Evolutionary conservation across 345 rosid genomes (phyloP), one percentile per base, ranked within the genome.

Genomic region (Odontarrhena argentea): DNA sequence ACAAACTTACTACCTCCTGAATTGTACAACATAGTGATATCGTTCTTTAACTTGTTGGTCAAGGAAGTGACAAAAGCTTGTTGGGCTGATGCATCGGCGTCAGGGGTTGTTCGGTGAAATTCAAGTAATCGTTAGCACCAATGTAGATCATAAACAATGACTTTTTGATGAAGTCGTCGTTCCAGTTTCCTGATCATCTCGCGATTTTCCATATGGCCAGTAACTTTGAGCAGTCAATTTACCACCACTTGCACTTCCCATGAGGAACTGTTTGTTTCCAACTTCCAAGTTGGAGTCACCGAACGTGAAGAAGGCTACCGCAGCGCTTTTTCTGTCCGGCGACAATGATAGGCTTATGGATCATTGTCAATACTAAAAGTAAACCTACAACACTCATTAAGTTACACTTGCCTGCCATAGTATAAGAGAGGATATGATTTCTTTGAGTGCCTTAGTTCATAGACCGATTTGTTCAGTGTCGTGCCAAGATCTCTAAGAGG

Each of bases 141-240:
- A 73, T 60, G 43, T 14, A 52, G 13, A 73, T 58, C 59, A 73
- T 41, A 54, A 65, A 73, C n/a, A 73, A 1, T 25, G 72, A 67
- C 30, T 15, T 40, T 4, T 4, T 1, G 11, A 73, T 32, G 46
- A 28, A 51, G 6, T 37, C 67, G 0, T 38, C 50, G 8, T 54
- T 67, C 77, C 77, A 74, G 5, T 38, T 61, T 22, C 71, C 80
- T 9, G 73, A 71, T 1, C 42, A 62, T 36, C 22, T 69, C 45
- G 18, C 80, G 74, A 63, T 60, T 63, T 69, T 13, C 79, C 75
- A 35, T 56, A 75, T 5, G 79, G 79, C 71, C 70, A 75, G 13
- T 11, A 47, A 49, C 6, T 53, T 44, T 68, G 73, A 26, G 73
- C 45, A 50, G 57, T 3, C 3, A 8, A 0, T 6, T n/a, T n/a